These are phyloP conservation scores for Tylopilus subfusipes DNA, from an alignment of 768 basidiomycete species.

Conservation along the genomic window DNA sequence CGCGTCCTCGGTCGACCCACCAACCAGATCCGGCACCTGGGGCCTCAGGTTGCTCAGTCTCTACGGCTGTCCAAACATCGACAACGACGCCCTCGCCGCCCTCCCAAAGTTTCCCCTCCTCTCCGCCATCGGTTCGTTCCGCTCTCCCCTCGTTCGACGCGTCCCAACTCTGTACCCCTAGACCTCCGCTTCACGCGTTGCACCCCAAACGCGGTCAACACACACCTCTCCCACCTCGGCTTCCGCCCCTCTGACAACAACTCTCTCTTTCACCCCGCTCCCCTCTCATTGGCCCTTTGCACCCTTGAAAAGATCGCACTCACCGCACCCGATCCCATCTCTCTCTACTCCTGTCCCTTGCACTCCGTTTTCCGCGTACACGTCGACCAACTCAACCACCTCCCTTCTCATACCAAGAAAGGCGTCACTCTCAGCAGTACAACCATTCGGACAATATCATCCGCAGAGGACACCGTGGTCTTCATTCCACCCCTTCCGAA, in stretches of 20 bases:
- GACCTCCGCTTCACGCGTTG: constrained; percentile 53
- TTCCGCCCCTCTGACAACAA: constrained; percentile 29
- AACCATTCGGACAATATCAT: constrained; percentile 4
- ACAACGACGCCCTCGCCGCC: constrained; percentile 39
- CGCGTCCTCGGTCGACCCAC: constrained; percentile 18
- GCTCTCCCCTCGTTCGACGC: neutral
- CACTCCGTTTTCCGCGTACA: constrained; percentile 30
- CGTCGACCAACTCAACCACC: constrained; percentile 13
- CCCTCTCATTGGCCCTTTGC: constrained; percentile 36
- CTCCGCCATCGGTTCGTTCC: constrained; percentile 53
- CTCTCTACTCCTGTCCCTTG: constrained; percentile 27
- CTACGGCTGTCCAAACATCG: constrained; percentile 49
- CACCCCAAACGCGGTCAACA: constrained; percentile 18
- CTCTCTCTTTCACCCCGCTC: constrained; percentile 42
- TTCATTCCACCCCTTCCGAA: constrained; percentile 20
- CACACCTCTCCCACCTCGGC: constrained; percentile 17
- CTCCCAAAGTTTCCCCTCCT: constrained; percentile 55
- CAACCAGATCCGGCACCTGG: constrained; percentile 45
- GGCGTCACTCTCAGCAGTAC: neutral
- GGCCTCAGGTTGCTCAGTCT: constrained; percentile 56
- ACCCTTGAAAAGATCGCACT: constrained; percentile 23
- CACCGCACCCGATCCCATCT: constrained; percentile 9
- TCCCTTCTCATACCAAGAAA: constrained; percentile 2
- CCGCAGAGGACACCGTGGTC: constrained; percentile 11
- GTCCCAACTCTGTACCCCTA: constrained; percentile 18